phyloP scores from a whole-genome alignment of 163 green algal species.

The Chlorella variabilis region DNA sequence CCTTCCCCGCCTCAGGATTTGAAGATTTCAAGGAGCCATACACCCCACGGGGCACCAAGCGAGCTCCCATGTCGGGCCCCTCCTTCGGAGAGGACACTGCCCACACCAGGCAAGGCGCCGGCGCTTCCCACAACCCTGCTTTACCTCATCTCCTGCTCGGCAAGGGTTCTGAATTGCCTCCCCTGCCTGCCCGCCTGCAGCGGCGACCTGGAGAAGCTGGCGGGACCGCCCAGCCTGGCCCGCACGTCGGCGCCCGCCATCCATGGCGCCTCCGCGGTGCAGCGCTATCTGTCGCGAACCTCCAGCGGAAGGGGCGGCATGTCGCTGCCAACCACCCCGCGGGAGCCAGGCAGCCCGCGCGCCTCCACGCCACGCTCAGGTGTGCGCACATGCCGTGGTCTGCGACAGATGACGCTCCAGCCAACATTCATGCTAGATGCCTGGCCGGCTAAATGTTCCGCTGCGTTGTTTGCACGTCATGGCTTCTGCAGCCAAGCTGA shows the following conservation, averaged over 20 bases:
- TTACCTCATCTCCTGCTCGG: too few species aligned
- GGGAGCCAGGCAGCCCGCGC: neutral
- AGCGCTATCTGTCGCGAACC: neutral
- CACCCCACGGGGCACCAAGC: neutral
- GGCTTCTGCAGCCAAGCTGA: constrained; percentile 17
- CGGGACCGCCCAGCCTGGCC: neutral
- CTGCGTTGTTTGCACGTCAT: too few species aligned
- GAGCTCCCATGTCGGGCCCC: neutral
- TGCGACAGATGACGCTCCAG: too few species aligned
- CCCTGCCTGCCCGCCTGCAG: too few species aligned
- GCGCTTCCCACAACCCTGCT: too few species aligned
- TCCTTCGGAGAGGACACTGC: neutral
- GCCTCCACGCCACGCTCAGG: neutral
- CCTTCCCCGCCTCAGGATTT: neutral
- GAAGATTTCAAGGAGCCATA: constrained; percentile 31
- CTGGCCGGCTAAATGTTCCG: too few species aligned
- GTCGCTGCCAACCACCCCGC: neutral
- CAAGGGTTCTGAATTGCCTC: too few species aligned
- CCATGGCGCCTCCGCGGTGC: neutral
- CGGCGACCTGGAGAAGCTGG: neutral
- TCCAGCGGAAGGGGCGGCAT: neutral
- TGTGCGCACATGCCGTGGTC: too few species aligned
- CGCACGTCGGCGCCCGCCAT: constrained; percentile 6
- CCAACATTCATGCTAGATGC: neutral
- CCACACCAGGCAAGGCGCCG: neutral